phyloP scores from a whole-genome alignment of 2,329 filamentous ascomycete genomes.

The Dactylella cylindrospora region DNA sequence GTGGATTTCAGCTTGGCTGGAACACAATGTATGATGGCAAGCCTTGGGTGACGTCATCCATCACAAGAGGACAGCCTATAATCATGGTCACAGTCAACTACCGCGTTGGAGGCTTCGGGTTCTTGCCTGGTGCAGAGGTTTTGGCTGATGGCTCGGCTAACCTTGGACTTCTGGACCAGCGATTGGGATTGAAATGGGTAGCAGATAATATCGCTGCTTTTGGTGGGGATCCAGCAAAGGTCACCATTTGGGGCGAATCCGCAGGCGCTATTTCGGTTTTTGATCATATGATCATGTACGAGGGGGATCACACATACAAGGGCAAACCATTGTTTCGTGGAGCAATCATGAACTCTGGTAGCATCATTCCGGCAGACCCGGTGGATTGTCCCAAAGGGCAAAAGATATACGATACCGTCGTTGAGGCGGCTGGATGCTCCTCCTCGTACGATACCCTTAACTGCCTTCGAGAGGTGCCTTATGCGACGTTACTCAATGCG shows the following conservation, averaged over 20 bases:
- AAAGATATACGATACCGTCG: conserved; percentile 64
- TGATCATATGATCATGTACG: conserved; percentile 59
- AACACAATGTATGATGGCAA: conserved; percentile 52
- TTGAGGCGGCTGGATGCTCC: conserved; percentile 62
- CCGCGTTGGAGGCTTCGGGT: conserved; percentile 59
- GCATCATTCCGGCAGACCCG: conserved; percentile 62
- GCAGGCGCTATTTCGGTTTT: conserved; percentile 49
- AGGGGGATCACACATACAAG: conserved; percentile 65
- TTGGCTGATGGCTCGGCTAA: conserved; percentile 53
- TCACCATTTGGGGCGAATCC: conserved; percentile 48
- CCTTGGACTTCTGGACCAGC: conserved; percentile 47
- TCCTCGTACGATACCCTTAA: conserved; percentile 61
- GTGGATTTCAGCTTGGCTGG: conserved; percentile 57
- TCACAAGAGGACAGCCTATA: conserved; percentile 55
- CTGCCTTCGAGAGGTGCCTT: conserved; percentile 66
- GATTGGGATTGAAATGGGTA: conserved; percentile 48
- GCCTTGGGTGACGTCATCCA: conserved; percentile 48
- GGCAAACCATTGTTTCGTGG: conserved; percentile 72
- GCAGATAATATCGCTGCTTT: conserved; percentile 46
- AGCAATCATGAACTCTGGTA: conserved; percentile 76
- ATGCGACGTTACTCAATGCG: conserved; percentile 60
- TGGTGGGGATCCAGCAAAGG: conserved; percentile 46
- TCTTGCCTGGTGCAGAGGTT: conserved; percentile 56
- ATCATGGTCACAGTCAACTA: conserved; percentile 61
- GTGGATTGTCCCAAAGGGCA: conserved; percentile 70